Evolutionary conservation across 306 rosid species (phyloP), one percentile per base, ranked within the genome.

Genomic region (Inga oerstediana): DNA sequence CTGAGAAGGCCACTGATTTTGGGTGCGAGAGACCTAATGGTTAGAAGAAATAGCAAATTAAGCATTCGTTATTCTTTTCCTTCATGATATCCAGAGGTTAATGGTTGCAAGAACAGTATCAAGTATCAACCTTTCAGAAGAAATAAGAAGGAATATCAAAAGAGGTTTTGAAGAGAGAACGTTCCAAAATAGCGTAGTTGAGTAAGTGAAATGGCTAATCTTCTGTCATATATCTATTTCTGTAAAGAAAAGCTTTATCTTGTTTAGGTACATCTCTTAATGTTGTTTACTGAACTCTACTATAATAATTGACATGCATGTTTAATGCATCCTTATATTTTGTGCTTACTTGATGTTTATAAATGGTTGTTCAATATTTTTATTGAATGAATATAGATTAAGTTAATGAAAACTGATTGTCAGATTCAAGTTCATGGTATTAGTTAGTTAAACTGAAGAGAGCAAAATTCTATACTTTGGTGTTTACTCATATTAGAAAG

Each of bases 1-100:
- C 16, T 91, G 87, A 80, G 74, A 81, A 79, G 83, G 83, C 82
- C 80, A 48, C 78, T 80, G 77, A 58, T 61, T 72, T 52, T 69
- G 49, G 43, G 62, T 68, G 81, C 78, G 67, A 19, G 74, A 46
- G 74, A 39, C 41, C 64, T 71, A 46, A 68, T 85, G 85, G 67
- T 85, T 77, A 74, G 45, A 79, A 83, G 81, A 65, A 24, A 2
- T 67, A 62, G 80, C 54, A 62, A 22, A 12, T 48, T 71, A 66
- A 82, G 77, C 80, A 86, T 86, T 82, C 80, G 66, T 62, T 70
- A 75, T 85, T 83, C 80, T 80, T 86, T 82, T 49, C 44, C 76
- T 72, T 39, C 13, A 58, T 44, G 51, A 71, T 82, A 76, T 83
- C 77, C 49, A 49, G 8, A 46, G 44, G 66, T 78, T 56, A 58